A percentile compares a stretch with the other conserved stretches of the same genome.
phyloP scores from a whole-genome alignment of 73 alveolate genomes.

The Tetrahymena malaccensis region DNA sequence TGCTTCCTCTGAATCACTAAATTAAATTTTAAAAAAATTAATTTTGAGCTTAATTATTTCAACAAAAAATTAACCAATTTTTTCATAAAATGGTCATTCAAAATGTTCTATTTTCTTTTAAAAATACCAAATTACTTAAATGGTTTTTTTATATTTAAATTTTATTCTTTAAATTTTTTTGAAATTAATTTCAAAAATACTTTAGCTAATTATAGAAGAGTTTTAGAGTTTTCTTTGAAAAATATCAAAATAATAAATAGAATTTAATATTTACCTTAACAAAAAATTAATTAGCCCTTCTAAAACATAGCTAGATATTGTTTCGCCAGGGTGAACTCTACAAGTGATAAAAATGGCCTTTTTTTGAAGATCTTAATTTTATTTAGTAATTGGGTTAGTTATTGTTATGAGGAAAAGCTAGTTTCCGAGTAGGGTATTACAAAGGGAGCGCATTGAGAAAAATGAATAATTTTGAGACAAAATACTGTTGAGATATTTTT shows the following conservation, averaged over 20 bases:
- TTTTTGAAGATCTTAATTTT: constrained; percentile 13
- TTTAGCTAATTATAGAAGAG: too few species aligned
- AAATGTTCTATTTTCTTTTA: too few species aligned
- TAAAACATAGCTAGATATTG: constrained; percentile 70
- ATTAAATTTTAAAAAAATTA: too few species aligned
- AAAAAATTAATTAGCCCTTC: constrained; percentile 73
- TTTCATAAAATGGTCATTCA: too few species aligned
- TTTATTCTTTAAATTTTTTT: too few species aligned
- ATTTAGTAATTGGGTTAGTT: constrained; percentile 32
- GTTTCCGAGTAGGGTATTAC: constrained; percentile 76
- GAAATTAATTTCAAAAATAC: too few species aligned
- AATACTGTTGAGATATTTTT: constrained; percentile 5
- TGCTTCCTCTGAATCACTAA: constrained; percentile 61
- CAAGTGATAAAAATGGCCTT: constrained; percentile 62
- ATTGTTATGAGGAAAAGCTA: constrained; percentile 66
- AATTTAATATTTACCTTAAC: constrained; percentile 38
- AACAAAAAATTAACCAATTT: too few species aligned
- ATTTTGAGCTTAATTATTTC: too few species aligned
- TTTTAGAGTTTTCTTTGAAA: too few species aligned
- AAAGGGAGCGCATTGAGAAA: constrained; percentile 43
- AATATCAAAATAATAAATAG: too few species aligned
- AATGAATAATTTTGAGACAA: neutral
- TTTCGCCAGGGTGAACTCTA: constrained; percentile 86
- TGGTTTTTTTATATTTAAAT: too few species aligned
- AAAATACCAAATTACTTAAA: too few species aligned